A percentile compares a stretch with the other conserved stretches of the same genome.
phyloP scores from a whole-genome alignment of 1,284 basidiomycete species.

The Trichosporon asahii region DNA sequence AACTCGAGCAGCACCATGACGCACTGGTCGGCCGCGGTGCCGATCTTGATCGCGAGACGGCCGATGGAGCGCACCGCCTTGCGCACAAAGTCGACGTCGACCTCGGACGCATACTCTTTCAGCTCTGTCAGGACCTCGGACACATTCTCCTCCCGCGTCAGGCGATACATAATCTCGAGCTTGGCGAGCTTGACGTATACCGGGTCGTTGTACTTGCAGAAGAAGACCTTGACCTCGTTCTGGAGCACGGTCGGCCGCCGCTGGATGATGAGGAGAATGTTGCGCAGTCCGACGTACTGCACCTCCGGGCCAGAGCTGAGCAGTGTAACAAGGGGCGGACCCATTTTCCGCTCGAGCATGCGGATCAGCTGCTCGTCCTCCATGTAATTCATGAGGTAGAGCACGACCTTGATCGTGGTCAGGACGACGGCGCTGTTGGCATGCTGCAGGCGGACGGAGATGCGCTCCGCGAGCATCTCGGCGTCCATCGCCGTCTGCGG shows the following conservation, averaged over 20 bases:
- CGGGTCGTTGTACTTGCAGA: conserved; percentile 99
- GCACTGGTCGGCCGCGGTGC: conserved; percentile 86
- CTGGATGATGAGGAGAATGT: conserved; percentile 94
- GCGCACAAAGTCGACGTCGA: conserved; percentile 97
- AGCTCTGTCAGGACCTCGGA: conserved; percentile 91
- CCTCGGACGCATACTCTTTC: conserved; percentile 97
- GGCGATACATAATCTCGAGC: conserved; percentile 94
- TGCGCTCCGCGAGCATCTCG: conserved; percentile 87
- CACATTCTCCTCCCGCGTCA: conserved; percentile 87
- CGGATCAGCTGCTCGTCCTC: conserved; percentile 80
- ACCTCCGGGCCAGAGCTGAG: conserved; percentile 64
- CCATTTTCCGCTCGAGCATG: conserved; percentile 92
- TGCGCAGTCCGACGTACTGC: conserved; percentile 95
- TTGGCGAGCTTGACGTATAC: conserved; percentile 98
- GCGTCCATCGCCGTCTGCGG: conserved; percentile 85
- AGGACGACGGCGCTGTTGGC: conserved; percentile 92
- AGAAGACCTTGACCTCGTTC: conserved; percentile 97
- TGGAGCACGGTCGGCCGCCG: conserved; percentile 82
- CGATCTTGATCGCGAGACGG: conserved; percentile 92
- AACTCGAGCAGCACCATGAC: conserved; percentile 89
- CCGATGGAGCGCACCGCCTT: conserved; percentile 93
- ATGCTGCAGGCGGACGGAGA: conserved; percentile 89
- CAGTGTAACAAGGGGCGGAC: conserved; percentile 69
- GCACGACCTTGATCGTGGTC: conserved; percentile 87
- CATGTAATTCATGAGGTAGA: conserved; percentile 99